These are phyloP conservation scores for Chionographis japonica DNA, from an alignment of 106 monocot species.

Conservation along the genomic window DNA sequence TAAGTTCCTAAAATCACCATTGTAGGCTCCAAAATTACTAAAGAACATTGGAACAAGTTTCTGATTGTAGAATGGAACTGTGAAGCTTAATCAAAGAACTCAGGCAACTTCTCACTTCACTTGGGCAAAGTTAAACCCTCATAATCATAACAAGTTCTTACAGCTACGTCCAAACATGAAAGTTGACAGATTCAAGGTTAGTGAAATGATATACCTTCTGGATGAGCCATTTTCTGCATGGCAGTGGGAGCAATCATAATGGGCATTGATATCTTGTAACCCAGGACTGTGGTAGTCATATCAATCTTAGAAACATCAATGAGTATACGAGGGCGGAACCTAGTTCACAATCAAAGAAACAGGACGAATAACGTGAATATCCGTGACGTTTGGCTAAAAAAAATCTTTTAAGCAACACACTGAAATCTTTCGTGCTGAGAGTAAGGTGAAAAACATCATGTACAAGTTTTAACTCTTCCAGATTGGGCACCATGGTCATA, in stretches of 20 bases:
- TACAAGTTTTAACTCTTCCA: too few species aligned
- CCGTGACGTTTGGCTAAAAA: too few species aligned
- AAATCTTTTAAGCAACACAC: too few species aligned
- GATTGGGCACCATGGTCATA: too few species aligned
- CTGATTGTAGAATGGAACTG: too few species aligned
- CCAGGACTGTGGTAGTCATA: slow-evolving; percentile 62
- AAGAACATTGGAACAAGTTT: too few species aligned
- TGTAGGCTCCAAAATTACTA: too few species aligned
- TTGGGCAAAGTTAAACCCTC: not conserved
- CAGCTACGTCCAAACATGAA: too few species aligned
- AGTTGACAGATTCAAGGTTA: not conserved
- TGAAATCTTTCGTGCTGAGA: not conserved
- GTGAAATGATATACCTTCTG: slow-evolving; percentile 40
- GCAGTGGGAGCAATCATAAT: slow-evolving; percentile 90
- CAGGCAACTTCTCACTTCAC: too few species aligned
- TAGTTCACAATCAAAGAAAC: slow-evolving; percentile 5
- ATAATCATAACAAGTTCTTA: not conserved
- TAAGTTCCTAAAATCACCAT: too few species aligned
- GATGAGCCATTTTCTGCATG: slow-evolving; percentile 88
- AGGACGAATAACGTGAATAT: not conserved
- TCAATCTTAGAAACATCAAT: slow-evolving; percentile 79
- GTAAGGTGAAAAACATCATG: too few species aligned
- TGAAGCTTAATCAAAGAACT: too few species aligned
- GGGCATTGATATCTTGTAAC: slow-evolving; percentile 87
- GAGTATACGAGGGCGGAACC: slow-evolving; percentile 75